phyloP scores from a whole-genome alignment of 192 early-diverging fungal species.

The Entomortierella lignicola region DNA sequence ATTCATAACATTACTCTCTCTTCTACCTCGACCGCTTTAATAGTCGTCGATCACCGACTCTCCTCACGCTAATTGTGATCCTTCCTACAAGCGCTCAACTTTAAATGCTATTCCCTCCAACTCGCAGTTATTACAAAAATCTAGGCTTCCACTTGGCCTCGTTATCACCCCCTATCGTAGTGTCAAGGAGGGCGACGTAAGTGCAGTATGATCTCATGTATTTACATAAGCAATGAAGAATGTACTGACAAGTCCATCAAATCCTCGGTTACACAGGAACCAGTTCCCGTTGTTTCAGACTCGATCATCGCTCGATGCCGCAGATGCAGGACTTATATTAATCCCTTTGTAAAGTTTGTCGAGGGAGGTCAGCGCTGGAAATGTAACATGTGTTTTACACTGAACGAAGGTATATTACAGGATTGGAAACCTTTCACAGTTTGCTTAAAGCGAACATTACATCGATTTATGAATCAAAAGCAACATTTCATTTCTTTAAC shows the following conservation, averaged over 20 bases:
- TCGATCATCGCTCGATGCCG: constrained; percentile 93
- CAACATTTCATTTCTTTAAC: neutral
- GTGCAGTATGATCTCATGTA: neutral
- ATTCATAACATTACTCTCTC: neutral
- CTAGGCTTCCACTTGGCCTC: constrained; percentile 89
- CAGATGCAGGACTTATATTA: constrained; percentile 95
- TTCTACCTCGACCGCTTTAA: neutral
- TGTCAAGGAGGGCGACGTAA: constrained; percentile 72
- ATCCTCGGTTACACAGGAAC: constrained; percentile 38
- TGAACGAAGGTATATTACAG: constrained; percentile 36
- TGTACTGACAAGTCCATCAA: neutral
- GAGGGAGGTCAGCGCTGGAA: constrained; percentile 97
- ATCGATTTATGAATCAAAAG: too few relatives aligned
- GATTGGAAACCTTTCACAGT: neutral
- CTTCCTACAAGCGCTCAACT: constrained; percentile 89
- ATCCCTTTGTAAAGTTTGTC: constrained; percentile 94
- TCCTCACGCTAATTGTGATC: constrained; percentile 72
- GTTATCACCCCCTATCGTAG: constrained; percentile 89
- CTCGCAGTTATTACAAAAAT: constrained; percentile 83
- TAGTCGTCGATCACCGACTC: constrained; percentile 65
- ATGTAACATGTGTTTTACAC: constrained; percentile 94
- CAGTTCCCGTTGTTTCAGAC: constrained; percentile 88
- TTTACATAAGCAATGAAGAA: neutral
- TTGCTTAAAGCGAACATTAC: too few relatives aligned
- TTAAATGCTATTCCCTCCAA: constrained; percentile 91